Base-by-base conservation (phyloP, 2,329 filamentous ascomycete species). In the Cercospora zeina region DNA sequence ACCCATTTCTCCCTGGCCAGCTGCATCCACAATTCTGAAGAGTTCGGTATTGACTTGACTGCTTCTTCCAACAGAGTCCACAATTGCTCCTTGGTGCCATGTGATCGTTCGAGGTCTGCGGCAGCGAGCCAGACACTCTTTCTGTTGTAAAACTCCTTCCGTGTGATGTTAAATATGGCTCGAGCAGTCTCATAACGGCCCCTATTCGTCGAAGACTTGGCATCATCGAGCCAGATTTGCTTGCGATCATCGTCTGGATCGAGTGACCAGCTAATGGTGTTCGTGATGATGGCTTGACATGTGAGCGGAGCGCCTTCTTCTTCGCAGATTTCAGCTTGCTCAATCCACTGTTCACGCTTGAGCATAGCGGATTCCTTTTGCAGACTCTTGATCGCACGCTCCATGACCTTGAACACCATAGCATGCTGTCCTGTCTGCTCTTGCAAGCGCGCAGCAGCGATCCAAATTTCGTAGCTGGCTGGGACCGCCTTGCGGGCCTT, bases 221-320 rank as follows among this genome's bases (percentile, higher is more conserved):
- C 93, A 73, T 99, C 96, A 68, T 97, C 91, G 80, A 93, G 88
- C 92, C 93, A 99, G 13, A 92, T 91, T 67, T 96, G 91, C 75
- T 96, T 96, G 30, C 95, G 88, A 73, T 97, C 93, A 69, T 99
- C 95, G 69, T 97, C 93, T 76, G 97, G 93, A 68, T 97, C 95
- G 36, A 99, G 80, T 3, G 89, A 87, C 87, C 91, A 99, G 14
- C 93, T 93, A 0, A 99, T 84, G 0, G 95, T 99, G 73, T 97
- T 92, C 51, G 89, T 87, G 67, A 99, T 89, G 67, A 99, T 97
- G 53, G 90, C 89, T 65, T 88, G 88, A 72, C 93, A 96, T 0
- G 95, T 97, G 45, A 93, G 80, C 10, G 90, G 81, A 14, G 93
- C 92, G 6, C 91, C 93, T 74, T 97, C 95, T 61, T 91, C 89